Evolutionary conservation across 768 basidiomycete genomes (phyloP).

Genomic region (Lentinula sp.): DNA sequence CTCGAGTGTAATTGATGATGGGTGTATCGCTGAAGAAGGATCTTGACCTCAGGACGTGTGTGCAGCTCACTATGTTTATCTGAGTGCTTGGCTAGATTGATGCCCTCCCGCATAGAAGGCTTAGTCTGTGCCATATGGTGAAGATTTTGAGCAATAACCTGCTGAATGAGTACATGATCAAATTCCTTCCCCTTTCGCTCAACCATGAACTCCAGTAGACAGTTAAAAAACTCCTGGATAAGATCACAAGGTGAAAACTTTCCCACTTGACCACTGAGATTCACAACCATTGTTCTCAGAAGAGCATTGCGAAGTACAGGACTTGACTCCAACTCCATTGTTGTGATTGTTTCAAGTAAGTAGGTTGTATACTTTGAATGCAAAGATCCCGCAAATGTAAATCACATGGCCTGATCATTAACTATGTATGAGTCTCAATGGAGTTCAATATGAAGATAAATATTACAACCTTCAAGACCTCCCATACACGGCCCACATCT

Average conservation of each 20-base stretch:
- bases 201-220: conserved; percentile 6
- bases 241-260: background rate
- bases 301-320: background rate
- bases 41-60: background rate
- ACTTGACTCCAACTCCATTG: conserved; percentile 24
- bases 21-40: background rate
- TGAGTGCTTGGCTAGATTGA: background rate
- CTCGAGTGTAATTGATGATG: background rate
- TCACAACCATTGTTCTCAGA: background rate
- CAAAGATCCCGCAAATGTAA: conserved; percentile 23
- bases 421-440: too few species aligned
- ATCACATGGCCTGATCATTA: too few species aligned
- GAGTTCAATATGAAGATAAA: too few species aligned
- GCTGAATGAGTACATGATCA: conserved; percentile 13
- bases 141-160: conserved; percentile 16
- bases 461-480: conserved; percentile 18
- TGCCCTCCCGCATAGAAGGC: background rate
- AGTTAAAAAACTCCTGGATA: background rate
- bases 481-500: conserved; percentile 15
- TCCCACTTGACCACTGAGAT: background rate
- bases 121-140: background rate
- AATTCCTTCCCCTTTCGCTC: conserved; percentile 11
- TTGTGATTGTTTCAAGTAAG: conserved; percentile 22
- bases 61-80: background rate
- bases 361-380: conserved; percentile 26